Base-by-base conservation (phyloP, 768 basidiomycete species). In the Pleurotus tuber-regium region DNA sequence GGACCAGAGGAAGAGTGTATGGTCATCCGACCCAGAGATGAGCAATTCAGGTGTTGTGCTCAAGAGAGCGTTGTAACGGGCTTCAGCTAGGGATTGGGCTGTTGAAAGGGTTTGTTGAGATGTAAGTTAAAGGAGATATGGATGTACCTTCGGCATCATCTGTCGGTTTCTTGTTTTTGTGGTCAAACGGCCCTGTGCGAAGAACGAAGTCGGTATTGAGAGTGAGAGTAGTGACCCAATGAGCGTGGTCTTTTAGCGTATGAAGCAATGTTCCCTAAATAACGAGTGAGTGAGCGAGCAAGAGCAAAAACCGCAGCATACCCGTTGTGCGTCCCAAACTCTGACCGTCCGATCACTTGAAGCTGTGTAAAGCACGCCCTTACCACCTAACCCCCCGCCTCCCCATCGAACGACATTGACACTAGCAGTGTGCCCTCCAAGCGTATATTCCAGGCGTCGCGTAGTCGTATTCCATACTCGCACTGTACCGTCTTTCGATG, bases 351-450 rank as follows among this genome's bases (percentile, higher is more conserved):
- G 74, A 70, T 99, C 97, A 56, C 90, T 94, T 55, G 90, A 91
- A 4, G 93, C 97, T 1, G 97, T 98, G 66, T 98, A 99, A 25
- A 98, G 74, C 8, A 95, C 82, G 1, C 91, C 90, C 40, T 78
- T 74, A 3, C 61, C 64, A 12, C 71, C 69, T 0, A 52, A 28
- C 4, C 87, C 89, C 9, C 88, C 88, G 4, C 96, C 97, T 40
- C 92, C 95, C 96, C 97, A 98, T 59, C 90, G 83, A 11, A 98
- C 92, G 24, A 93, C 87, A 59, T 98, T 98, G 11, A 98, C 94
- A 54, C 87, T 89, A 2, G 92, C 93, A 0, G 90, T 87, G 63
- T 99, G 96, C 3, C 96, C 94, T 1, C 95, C 92, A 1, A 99
- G 80, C 0, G 90, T 81, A 61, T 89, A 97, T 48, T 93, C 89